Percentiles rank a stretch among this genome's conserved stretches.
Evolutionary conservation across 805 yeast species (phyloP).

Genomic region (Wickerhamiella australiensis): DNA sequence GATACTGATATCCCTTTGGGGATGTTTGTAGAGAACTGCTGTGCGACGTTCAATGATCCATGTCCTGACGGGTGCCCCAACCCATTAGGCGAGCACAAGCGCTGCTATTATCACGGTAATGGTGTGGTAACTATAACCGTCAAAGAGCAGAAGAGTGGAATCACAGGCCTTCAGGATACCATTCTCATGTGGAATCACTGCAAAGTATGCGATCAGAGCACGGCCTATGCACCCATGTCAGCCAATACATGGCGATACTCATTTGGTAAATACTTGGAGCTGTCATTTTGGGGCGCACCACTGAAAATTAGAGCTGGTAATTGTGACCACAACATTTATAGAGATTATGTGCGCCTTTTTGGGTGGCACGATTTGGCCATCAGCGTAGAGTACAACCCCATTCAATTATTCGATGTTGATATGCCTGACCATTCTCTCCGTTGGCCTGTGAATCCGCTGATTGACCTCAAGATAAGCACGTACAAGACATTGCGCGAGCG

Average conservation of each 20-base stretch:
- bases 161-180: constrained; percentile 51
- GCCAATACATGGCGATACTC: constrained; percentile 83
- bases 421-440: constrained; percentile 61
- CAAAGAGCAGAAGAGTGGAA: constrained; percentile 44
- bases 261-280: constrained; percentile 83
- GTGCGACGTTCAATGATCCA: constrained; percentile 47
- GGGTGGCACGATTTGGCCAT: constrained; percentile 70
- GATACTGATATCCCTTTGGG: constrained; percentile 87
- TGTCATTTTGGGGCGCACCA: constrained; percentile 61
- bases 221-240: constrained; percentile 72
- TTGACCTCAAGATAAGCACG: constrained; percentile 53
- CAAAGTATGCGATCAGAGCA: constrained; percentile 57
- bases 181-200: constrained; percentile 89
- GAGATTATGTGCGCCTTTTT: constrained; percentile 73
- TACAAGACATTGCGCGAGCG: constrained; percentile 43
- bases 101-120: constrained; percentile 78
- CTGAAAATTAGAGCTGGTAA: constrained; percentile 47
- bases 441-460: constrained; percentile 63
- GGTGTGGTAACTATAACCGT: constrained; percentile 70
- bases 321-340: constrained; percentile 71
- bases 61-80: constrained; percentile 82
- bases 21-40: constrained; percentile 68
- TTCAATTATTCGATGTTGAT: constrained; percentile 66
- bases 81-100: constrained; percentile 55
- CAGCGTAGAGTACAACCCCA: constrained; percentile 59